These are phyloP conservation scores for Funneliformis geosporum DNA, from an alignment of 192 early-diverging fungal species.

Conservation along the genomic window DNA sequence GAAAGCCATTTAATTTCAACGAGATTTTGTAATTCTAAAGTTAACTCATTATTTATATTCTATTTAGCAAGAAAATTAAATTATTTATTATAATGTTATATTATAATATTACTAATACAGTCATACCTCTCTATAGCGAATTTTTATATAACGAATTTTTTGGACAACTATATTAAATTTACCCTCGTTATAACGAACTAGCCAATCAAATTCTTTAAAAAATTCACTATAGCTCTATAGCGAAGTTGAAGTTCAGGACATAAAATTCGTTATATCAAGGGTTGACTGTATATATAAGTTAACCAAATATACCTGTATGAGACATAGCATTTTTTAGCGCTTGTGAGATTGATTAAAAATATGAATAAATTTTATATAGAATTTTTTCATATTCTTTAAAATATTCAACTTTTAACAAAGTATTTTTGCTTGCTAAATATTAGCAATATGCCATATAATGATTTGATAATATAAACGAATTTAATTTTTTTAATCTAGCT, in stretches of 20 bases:
- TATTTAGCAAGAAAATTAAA: background rate
- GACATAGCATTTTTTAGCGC: background rate
- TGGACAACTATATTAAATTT: no score
- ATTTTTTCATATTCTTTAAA: constrained; percentile 1
- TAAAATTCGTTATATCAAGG: no score
- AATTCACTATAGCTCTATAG: no score
- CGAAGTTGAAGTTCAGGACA: no score
- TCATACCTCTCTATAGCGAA: no score
- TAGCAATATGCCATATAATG: background rate
- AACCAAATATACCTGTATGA: background rate
- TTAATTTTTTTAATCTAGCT: background rate
- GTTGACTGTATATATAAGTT: no score
- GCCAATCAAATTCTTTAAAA: no score
- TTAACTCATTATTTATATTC: background rate
- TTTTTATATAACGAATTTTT: no score
- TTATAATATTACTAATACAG: no score
- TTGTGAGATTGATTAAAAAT: background rate
- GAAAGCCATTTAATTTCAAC: background rate
- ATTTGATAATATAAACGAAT: background rate
- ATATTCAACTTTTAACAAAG: background rate
- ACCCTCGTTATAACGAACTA: no score
- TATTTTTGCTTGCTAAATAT: background rate
- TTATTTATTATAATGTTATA: no score
- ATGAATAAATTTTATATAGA: background rate
- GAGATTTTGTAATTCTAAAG: background rate